These are phyloP conservation scores for Clitoria ternatea DNA, from an alignment of 306 rosid genomes.

Conservation along the genomic window DNA sequence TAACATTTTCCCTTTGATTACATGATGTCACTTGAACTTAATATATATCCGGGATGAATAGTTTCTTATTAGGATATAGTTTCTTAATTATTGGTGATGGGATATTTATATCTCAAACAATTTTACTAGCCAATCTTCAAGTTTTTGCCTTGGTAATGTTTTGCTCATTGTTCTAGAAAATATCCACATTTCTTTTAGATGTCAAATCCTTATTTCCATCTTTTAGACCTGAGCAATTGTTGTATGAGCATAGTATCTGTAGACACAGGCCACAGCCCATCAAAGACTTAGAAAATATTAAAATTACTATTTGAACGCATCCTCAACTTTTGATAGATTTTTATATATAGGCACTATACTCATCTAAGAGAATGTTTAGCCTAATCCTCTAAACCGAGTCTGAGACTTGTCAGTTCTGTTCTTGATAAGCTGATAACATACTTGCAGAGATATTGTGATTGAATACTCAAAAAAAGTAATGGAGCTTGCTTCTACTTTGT, in stretches of 20 bases:
- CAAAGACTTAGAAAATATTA: background rate
- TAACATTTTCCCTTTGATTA: background rate
- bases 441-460: constrained; percentile 27
- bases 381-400: background rate
- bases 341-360: background rate
- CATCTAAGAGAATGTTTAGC: background rate
- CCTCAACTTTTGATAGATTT: background rate
- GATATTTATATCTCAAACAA: background rate
- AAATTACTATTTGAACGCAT: background rate
- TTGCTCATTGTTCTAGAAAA: background rate
- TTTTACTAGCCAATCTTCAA: background rate
- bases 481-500: constrained; percentile 21
- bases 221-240: background rate
- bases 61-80: background rate
- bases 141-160: background rate
- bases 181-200: background rate
- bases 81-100: background rate
- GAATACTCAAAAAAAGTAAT: constrained; percentile 30
- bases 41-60: no score
- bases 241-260: background rate
- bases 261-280: background rate
- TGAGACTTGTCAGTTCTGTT: background rate
- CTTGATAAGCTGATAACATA: background rate
- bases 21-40: background rate
- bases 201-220: background rate